phyloP scores from a whole-genome alignment of 2,329 filamentous ascomycete species.

The Nannizziopsis arthrosporioides region DNA sequence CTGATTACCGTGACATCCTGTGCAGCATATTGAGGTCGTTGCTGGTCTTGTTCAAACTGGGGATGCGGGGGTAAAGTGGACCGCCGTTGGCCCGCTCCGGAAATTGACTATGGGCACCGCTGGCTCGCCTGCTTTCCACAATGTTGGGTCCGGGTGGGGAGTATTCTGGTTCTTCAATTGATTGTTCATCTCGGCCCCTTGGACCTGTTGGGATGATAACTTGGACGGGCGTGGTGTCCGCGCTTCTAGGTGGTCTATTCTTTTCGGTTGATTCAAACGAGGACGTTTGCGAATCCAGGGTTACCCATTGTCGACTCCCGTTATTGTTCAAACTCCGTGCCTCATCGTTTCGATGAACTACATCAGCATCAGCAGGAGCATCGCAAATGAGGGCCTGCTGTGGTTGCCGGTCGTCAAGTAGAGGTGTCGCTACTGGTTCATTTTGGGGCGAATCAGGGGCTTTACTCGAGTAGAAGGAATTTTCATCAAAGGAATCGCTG shows the following conservation, averaged over 20 bases:
- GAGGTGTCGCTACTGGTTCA: slow-evolving; percentile 23
- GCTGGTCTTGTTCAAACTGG: slow-evolving; percentile 32
- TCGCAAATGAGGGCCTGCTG: slow-evolving; percentile 25
- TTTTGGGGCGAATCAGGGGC: slow-evolving; percentile 60
- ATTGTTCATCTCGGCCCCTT: slow-evolving; percentile 17
- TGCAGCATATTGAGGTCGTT: slow-evolving; percentile 28
- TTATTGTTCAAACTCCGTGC: slow-evolving; percentile 27
- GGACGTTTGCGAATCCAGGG: slow-evolving; percentile 31
- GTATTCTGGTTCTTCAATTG: slow-evolving; percentile 38
- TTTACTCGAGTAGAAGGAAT: slow-evolving; percentile 92
- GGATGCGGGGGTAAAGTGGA: slow-evolving; percentile 31
- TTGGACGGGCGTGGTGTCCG: slow-evolving; percentile 18
- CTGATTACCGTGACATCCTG: slow-evolving; percentile 53
- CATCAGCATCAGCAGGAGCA: slow-evolving; percentile 24
- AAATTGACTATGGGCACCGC: slow-evolving; percentile 19
- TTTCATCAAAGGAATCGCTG: slow-evolving; percentile 80
- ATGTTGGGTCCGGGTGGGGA: slow-evolving; percentile 36
- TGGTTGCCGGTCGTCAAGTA: slow-evolving; percentile 20
- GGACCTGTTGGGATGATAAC: slow-evolving; percentile 11
- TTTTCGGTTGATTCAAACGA: slow-evolving; percentile 28
- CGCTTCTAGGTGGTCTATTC: slow-evolving; percentile 23
- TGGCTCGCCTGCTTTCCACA: slow-evolving; percentile 22
- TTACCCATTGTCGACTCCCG: slow-evolving; percentile 27
- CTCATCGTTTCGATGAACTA: slow-evolving; percentile 27
- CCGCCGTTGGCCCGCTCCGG: slow-evolving; percentile 26